Conservation (phyloP, 371 early-diverging fungal genomes). For the Mortierella sp. region DNA sequence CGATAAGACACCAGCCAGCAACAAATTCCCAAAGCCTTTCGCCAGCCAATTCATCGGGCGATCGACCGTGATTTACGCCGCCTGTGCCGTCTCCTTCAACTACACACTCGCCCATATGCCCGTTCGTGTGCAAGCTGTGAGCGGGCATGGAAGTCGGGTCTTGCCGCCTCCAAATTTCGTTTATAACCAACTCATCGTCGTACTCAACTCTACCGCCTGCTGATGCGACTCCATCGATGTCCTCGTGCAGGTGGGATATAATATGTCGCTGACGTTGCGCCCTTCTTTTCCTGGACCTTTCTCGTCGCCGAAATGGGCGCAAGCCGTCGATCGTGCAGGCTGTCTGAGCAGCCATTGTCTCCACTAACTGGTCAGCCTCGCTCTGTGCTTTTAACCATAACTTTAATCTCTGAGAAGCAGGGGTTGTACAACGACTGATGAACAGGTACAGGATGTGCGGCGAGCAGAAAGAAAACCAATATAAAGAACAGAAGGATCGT, state of each 20-base stretch:
- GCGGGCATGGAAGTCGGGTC: background rate
- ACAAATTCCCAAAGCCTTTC: constrained; percentile 45
- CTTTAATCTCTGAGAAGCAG: constrained; percentile 37
- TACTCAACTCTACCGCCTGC: background rate
- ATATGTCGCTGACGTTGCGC: constrained; percentile 12
- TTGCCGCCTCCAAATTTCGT: constrained; percentile 23
- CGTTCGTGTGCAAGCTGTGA: background rate
- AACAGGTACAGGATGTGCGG: constrained; percentile 31
- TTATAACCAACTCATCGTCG: constrained; percentile 18
- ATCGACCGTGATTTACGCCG: background rate
- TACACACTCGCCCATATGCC: background rate
- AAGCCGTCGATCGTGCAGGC: constrained; percentile 33
- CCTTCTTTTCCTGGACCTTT: constrained; percentile 11
- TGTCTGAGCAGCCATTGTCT: constrained; percentile 43
- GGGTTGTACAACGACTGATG: constrained; percentile 37
- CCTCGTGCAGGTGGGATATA: background rate
- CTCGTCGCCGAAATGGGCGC: constrained; percentile 27
- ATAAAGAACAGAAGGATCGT: constrained; percentile 46
- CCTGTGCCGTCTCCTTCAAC: background rate
- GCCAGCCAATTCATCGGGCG: constrained; percentile 12
- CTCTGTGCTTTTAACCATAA: constrained; percentile 50
- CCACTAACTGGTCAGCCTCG: constrained; percentile 45
- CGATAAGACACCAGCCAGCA: constrained; percentile 41
- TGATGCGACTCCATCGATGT: background rate
- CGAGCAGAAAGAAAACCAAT: constrained; percentile 31